phyloP scores from a whole-genome alignment of 345 rosid genomes.

The Camelina sativa region DNA sequence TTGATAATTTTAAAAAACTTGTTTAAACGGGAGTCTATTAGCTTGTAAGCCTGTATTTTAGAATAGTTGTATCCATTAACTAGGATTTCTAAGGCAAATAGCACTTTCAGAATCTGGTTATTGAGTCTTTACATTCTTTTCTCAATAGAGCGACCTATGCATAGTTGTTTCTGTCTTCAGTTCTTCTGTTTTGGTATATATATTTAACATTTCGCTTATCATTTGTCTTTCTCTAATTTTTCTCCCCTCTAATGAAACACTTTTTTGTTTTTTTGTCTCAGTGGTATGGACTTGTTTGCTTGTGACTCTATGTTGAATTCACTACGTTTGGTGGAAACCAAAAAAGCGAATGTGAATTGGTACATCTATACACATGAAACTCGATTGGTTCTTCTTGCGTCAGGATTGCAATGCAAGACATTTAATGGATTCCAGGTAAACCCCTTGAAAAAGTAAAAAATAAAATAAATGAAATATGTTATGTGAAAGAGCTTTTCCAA shows the following conservation, averaged over 20 bases:
- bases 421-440: conserved; percentile 90
- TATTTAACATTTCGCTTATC: conserved; percentile 7
- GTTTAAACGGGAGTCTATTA: conserved; percentile 1
- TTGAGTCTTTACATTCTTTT: conserved; percentile 8
- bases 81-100: conserved; percentile 12
- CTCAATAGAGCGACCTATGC: conserved; percentile 4
- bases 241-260: conserved; percentile 32
- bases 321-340: conserved; percentile 81
- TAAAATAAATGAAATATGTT: neutral
- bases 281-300: conserved; percentile 91
- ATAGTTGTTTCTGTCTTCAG: conserved; percentile 26
- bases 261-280: conserved; percentile 43
- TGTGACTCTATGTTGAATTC: conserved; percentile 63
- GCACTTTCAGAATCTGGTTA: conserved; percentile 12
- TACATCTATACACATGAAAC: conserved; percentile 93
- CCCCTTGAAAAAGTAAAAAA: neutral
- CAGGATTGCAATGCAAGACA: conserved; percentile 94
- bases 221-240: conserved; percentile 3
- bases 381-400: conserved; percentile 95
- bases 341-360: conserved; percentile 76
- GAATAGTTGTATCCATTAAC: conserved; percentile 9
- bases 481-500: conserved; percentile 16
- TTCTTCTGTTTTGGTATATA: conserved; percentile 11
- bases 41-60: conserved; percentile 8
- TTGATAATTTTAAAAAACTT: neutral